Base-by-base conservation (phyloP, 208 protist genomes). In the Acanthamoeba lenticulata region DNA sequence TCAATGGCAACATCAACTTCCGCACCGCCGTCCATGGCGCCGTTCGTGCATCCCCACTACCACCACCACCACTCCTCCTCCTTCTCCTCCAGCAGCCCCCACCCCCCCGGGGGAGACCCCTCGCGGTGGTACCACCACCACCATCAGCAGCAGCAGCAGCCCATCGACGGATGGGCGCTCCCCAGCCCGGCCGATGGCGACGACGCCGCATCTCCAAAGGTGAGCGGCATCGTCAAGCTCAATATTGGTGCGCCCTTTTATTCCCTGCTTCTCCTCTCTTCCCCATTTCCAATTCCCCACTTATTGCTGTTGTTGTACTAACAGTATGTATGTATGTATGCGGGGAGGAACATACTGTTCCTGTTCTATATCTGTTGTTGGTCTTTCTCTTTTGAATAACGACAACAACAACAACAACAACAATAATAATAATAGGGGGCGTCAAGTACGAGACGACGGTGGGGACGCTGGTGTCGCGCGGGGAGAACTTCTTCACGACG, bases 401-500 rank as follows among this genome's bases (percentile, higher is more conserved):
- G 19, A 38, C 7, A n/a, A n/a, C n/a, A n/a, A n/a, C n/a, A n/a
- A n/a, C n/a, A n/a, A n/a, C n/a, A n/a, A n/a, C n/a, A n/a, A n/a
- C n/a, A n/a, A n/a, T n/a, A n/a, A n/a, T n/a, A n/a, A n/a, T n/a
- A n/a, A n/a, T 17, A 47, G 86, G 86, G 3, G 86, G 86, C 34
- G 44, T 52, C 40, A 92, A 81, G 40, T 92, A 81, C 86, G 40
- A 92, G 29, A 92, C 86, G 44, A 92, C 86, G 2, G 65, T 57
- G 44, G 45, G 38, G 36, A 92, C 86, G 40, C 65, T 92, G 29
- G 42, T 49, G 29, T 79, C 42, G 38, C 57, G 86, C n/a, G 86
- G 86, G 21, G 65, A 92, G n/a, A 92, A 92, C 42, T 92, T 92
- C 42, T 92, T 92, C 65, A 92, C 86, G 15, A 57, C 86, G 5